These are phyloP conservation scores for Colletotrichum lini DNA, from an alignment of 2,329 filamentous ascomycete species.

Conservation along the genomic window DNA sequence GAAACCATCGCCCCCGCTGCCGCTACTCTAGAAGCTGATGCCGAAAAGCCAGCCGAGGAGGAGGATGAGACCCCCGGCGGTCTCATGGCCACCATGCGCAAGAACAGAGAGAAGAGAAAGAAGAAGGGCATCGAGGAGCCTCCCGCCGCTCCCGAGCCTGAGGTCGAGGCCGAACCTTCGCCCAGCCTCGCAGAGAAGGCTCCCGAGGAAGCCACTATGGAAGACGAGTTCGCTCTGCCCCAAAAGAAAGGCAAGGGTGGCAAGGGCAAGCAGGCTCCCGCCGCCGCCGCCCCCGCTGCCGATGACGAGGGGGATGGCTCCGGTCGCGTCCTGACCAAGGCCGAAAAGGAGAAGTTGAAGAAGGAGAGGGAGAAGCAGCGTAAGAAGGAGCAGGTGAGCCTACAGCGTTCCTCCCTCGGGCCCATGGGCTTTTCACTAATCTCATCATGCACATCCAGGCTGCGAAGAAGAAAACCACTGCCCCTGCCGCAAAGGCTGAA, in stretches of 20 bases:
- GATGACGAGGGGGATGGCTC: constrained; percentile 67
- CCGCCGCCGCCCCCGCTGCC: constrained; percentile 59
- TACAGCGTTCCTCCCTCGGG: neutral
- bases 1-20: constrained; percentile 78
- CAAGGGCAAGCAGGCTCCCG: constrained; percentile 60
- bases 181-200: constrained; percentile 75
- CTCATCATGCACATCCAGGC: constrained; percentile 64
- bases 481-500: constrained; percentile 61
- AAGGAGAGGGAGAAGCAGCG: constrained; percentile 98
- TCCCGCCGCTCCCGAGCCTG: constrained; percentile 68
- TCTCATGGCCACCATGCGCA: constrained; percentile 84
- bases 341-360: constrained; percentile 97
- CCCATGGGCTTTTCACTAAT: neutral
- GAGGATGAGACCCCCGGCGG: constrained; percentile 73
- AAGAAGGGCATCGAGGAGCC: constrained; percentile 87
- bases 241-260: constrained; percentile 81
- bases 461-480: constrained; percentile 81
- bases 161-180: constrained; percentile 60
- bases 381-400: constrained; percentile 92
- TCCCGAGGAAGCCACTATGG: constrained; percentile 84
- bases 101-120: constrained; percentile 88
- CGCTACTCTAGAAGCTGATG: constrained; percentile 64
- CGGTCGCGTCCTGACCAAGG: constrained; percentile 89
- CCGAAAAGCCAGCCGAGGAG: constrained; percentile 65
- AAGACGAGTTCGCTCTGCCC: constrained; percentile 88